Evolutionary conservation across 129 eudicot genomes (phyloP).

Genomic region (Flaveria bidentis): DNA sequence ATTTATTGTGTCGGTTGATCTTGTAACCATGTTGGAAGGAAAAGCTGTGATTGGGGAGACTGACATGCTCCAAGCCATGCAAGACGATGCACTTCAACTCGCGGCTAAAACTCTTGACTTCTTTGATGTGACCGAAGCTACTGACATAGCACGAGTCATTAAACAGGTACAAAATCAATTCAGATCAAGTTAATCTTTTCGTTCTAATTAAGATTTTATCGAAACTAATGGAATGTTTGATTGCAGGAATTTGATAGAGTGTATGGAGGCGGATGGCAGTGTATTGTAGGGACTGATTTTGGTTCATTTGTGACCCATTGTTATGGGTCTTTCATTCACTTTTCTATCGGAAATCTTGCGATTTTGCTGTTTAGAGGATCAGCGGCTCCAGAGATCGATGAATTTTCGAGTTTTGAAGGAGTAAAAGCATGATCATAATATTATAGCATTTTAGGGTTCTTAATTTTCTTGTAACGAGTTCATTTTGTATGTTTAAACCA

Average conservation of each 20-base stretch:
- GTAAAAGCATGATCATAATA: constrained; percentile 32
- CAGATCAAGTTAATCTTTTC: not conserved
- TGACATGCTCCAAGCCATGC: constrained; percentile 80
- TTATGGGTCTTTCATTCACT: constrained; percentile 79
- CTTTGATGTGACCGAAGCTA: constrained; percentile 81
- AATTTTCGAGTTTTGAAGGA: constrained; percentile 41
- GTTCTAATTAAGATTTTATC: not conserved
- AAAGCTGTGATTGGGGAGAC: constrained; percentile 84
- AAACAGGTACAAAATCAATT: constrained; percentile 52
- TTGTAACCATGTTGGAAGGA: constrained; percentile 70
- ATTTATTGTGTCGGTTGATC: not conserved
- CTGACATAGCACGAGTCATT: constrained; percentile 78
- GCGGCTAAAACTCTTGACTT: constrained; percentile 90
- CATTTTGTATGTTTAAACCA: constrained; percentile 6
- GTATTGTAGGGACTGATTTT: constrained; percentile 91
- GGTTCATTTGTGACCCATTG: constrained; percentile 98
- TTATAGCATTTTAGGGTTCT: constrained; percentile 10
- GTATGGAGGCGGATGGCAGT: constrained; percentile 91
- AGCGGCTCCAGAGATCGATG: constrained; percentile 42
- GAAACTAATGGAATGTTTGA: not conserved
- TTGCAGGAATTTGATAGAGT: constrained; percentile 71
- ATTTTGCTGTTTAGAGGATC: constrained; percentile 82
- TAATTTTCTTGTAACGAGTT: constrained; percentile 32
- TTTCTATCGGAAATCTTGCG: constrained; percentile 72
- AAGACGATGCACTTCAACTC: constrained; percentile 75